These are phyloP conservation scores for Gremmenia infestans DNA, from an alignment of 2,329 filamentous ascomycete species.

Conservation along the genomic window DNA sequence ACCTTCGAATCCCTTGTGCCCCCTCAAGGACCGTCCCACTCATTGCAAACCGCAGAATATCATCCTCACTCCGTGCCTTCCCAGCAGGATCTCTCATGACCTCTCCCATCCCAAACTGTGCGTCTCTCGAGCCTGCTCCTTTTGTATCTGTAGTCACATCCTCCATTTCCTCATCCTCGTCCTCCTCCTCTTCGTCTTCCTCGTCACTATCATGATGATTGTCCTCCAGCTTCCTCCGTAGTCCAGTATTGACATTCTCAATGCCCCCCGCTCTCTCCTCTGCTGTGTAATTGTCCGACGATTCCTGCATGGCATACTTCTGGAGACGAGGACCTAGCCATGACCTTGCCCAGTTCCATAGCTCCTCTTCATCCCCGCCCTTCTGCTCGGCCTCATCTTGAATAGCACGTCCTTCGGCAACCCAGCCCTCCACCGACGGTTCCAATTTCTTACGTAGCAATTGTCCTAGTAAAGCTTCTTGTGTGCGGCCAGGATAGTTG, in stretches of 20 bases:
- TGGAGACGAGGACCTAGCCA: constrained; percentile 39
- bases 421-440: constrained; percentile 68
- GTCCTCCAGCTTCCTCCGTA: constrained; percentile 42
- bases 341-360: constrained; percentile 47
- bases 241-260: constrained; percentile 66
- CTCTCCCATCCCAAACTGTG: constrained; percentile 16
- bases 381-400: constrained; percentile 25
- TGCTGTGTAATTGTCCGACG: constrained; percentile 63
- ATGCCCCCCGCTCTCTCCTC: constrained; percentile 64
- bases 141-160: constrained; percentile 35
- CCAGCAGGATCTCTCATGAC: constrained; percentile 19
- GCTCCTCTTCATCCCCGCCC: constrained; percentile 47
- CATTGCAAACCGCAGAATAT: constrained; percentile 46
- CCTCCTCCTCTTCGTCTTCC: constrained; percentile 52
- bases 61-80: constrained; percentile 33
- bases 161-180: constrained; percentile 49
- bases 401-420: constrained; percentile 55
- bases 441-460: constrained; percentile 81
- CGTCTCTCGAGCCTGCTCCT: constrained; percentile 11
- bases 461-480: constrained; percentile 60
- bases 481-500: constrained; percentile 65
- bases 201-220: constrained; percentile 15
- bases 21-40: constrained; percentile 33
- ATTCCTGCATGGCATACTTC: constrained; percentile 42
- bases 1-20: neutral